Conservation (phyloP, 768 basidiomycete genomes). For the Phaeolepiota aurea region DNA sequence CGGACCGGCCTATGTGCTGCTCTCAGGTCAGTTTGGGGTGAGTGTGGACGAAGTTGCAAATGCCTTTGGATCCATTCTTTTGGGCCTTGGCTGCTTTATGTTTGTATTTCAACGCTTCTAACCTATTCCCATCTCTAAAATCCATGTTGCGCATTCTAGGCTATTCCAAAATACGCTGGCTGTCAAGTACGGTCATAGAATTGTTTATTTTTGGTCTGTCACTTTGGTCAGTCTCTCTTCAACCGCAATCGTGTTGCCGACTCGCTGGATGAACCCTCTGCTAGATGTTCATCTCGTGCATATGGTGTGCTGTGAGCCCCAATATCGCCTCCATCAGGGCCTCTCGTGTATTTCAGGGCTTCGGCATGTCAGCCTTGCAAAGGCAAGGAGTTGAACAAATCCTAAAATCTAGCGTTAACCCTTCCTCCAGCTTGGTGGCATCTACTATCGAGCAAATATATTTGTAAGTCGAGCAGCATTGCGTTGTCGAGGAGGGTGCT, state of each 20-base stretch:
- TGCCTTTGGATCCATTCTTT: constrained; percentile 30
- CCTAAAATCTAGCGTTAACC: neutral
- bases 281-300: constrained; percentile 35
- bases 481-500: neutral
- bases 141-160: constrained; percentile 13
- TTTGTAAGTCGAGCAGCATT: constrained; percentile 15
- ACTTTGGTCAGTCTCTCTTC: constrained; percentile 18
- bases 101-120: constrained; percentile 10
- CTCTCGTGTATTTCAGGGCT: constrained; percentile 35
- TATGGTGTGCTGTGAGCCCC: constrained; percentile 36
- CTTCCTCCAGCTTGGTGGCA: constrained; percentile 24
- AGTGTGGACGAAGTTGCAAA: constrained; percentile 34
- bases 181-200: constrained; percentile 36
- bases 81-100: constrained; percentile 35
- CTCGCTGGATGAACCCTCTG: neutral
- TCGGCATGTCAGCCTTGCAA: constrained; percentile 35
- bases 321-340: constrained; percentile 31
- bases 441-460: constrained; percentile 36
- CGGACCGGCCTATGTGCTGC: constrained; percentile 31
- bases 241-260: neutral
- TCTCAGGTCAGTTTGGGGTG: constrained; percentile 30
- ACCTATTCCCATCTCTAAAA: neutral
- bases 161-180: constrained; percentile 28
- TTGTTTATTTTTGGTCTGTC: constrained; percentile 32
- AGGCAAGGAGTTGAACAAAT: constrained; percentile 15